phyloP scores from a whole-genome alignment of 352 stramenopile genomes.

The Globisporangium lucens region DNA sequence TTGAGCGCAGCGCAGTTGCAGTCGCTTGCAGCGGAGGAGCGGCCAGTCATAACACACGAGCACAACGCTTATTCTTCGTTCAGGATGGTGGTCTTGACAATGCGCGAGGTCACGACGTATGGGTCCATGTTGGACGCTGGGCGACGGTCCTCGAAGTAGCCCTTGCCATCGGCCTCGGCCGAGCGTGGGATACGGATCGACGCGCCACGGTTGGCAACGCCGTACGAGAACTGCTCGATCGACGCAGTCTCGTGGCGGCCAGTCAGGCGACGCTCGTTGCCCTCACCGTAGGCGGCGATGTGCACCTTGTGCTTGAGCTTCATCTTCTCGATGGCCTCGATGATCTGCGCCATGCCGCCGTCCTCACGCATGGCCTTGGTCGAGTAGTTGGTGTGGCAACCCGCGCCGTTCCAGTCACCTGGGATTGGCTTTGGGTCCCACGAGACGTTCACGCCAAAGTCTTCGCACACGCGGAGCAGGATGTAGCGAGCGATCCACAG shows the following conservation, averaged over 20 bases:
- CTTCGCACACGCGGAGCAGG: slow-evolving; percentile 95
- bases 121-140: slow-evolving; percentile 98
- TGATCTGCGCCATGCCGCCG: slow-evolving; percentile 92
- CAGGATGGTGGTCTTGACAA: slow-evolving; percentile 95
- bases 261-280: slow-evolving; percentile 96
- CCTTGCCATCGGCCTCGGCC: slow-evolving; percentile 89
- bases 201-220: slow-evolving; percentile 96
- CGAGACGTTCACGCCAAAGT: slow-evolving; percentile 97
- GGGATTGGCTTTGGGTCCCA: slow-evolving; percentile 97
- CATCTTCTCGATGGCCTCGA: slow-evolving; percentile 97
- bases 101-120: slow-evolving; percentile 96
- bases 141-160: slow-evolving; percentile 95
- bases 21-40: too few species aligned
- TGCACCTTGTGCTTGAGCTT: slow-evolving; percentile 96
- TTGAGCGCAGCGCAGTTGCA: neutral
- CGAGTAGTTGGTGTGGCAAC: slow-evolving; percentile 96
- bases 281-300: slow-evolving; percentile 95
- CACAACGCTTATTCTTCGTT: slow-evolving; percentile 51
- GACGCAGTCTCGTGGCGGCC: slow-evolving; percentile 95
- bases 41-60: neutral
- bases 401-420: slow-evolving; percentile 97
- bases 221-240: slow-evolving; percentile 96
- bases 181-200: slow-evolving; percentile 91
- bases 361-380: slow-evolving; percentile 96
- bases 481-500: slow-evolving; percentile 98